These are phyloP conservation scores for Athelia psychrophila DNA, from an alignment of 1,284 basidiomycete genomes.

Conservation along the genomic window DNA sequence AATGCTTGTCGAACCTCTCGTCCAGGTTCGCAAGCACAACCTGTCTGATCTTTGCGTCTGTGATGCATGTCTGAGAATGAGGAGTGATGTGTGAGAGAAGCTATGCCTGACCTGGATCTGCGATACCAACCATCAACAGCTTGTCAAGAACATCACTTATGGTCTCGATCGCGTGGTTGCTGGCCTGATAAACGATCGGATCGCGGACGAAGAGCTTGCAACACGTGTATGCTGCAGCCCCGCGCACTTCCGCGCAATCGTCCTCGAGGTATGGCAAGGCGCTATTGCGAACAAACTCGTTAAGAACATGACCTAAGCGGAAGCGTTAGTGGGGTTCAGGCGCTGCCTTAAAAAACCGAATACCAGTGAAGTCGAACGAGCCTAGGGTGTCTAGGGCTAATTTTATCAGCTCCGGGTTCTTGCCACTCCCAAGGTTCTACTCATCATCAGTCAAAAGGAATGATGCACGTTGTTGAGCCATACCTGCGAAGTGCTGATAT, in stretches of 20 bases:
- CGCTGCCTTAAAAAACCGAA: no score
- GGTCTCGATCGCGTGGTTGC: constrained; percentile 95
- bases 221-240: constrained; percentile 91
- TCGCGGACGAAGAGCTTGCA: constrained; percentile 92
- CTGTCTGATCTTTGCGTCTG: constrained; percentile 83
- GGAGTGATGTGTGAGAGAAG: constrained; percentile 1
- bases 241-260: constrained; percentile 86
- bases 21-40: constrained; percentile 88
- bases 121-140: constrained; percentile 93
- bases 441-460: background rate
- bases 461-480: constrained; percentile 6
- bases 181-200: constrained; percentile 95
- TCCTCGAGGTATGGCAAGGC: constrained; percentile 95
- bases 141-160: constrained; percentile 99
- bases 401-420: constrained; percentile 75
- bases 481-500: constrained; percentile 61
- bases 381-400: constrained; percentile 89
- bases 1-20: constrained; percentile 94
- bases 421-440: constrained; percentile 35
- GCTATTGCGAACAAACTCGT: constrained; percentile 93
- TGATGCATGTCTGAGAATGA: background rate
- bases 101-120: constrained; percentile 80
- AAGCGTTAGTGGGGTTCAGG: no score
- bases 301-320: constrained; percentile 93
- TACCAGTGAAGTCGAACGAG: constrained; percentile 94